phyloP scores from a whole-genome alignment of 108 stramenopile genomes.

The Cyclotella distinguenda region DNA sequence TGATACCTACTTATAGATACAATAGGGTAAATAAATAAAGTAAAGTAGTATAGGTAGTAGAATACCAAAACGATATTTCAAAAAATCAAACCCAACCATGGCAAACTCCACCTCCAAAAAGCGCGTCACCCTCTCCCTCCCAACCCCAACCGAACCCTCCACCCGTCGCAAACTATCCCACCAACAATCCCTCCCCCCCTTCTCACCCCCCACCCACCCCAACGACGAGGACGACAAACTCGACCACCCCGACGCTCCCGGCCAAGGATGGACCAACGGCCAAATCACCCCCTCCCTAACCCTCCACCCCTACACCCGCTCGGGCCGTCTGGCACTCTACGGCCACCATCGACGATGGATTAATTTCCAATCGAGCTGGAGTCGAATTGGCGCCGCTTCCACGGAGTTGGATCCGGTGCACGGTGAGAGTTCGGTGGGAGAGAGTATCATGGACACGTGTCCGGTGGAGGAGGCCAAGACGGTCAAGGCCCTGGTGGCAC shows the following conservation, averaged over 20 bases:
- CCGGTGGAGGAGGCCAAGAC: slow-evolving; percentile 48
- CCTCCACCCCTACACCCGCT: slow-evolving; percentile 54
- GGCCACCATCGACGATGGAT: slow-evolving; percentile 75
- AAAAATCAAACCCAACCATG: neutral
- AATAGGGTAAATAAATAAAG: no score
- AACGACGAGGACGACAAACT: slow-evolving; percentile 37
- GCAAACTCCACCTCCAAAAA: slow-evolving; percentile 7
- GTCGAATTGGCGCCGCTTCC: slow-evolving; percentile 56
- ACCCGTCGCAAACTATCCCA: slow-evolving; percentile 11
- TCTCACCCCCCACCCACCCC: slow-evolving; percentile 39
- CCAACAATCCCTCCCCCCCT: slow-evolving; percentile 33
- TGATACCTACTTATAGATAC: no score
- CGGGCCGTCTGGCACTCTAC: slow-evolving; percentile 69
- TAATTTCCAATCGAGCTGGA: slow-evolving; percentile 64
- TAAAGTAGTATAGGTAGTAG: no score
- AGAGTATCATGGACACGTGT: slow-evolving; percentile 27
- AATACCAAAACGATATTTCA: neutral
- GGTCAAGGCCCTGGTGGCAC: slow-evolving; percentile 69
- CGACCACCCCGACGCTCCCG: slow-evolving; percentile 42
- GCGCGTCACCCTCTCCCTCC: slow-evolving; percentile 10
- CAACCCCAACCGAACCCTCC: neutral
- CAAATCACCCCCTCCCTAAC: slow-evolving; percentile 53
- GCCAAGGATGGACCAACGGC: slow-evolving; percentile 80
- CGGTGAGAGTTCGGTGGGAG: slow-evolving; percentile 7
- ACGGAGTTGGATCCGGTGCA: slow-evolving; percentile 50